phyloP scores from a whole-genome alignment of 148 eudicot genomes.

The Amaranthus palmeri region DNA sequence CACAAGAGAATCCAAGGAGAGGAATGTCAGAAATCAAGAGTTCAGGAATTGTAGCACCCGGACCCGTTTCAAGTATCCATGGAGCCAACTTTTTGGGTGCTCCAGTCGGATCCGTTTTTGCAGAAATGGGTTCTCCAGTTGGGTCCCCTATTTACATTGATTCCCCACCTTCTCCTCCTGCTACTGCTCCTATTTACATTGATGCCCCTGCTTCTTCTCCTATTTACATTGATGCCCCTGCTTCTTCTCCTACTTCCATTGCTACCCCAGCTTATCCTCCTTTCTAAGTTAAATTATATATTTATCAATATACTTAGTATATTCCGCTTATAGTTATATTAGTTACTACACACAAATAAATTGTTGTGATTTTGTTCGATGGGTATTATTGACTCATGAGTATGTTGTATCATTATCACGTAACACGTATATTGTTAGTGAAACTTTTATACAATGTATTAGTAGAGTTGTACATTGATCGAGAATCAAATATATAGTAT shows the following conservation, averaged over 20 bases:
- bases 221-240: no score
- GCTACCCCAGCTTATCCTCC: background rate
- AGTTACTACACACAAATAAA: background rate
- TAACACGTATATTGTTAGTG: background rate
- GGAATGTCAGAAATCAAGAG: slow-evolving; percentile 51
- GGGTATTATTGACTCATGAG: no score
- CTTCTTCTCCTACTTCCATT: background rate
- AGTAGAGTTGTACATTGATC: no score
- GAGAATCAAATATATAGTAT: no score
- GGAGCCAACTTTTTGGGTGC: slow-evolving; percentile 9
- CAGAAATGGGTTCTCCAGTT: background rate
- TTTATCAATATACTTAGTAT: no score
- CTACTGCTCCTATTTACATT: background rate
- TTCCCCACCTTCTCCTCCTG: slow-evolving; percentile 4
- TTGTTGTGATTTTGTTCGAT: no score
- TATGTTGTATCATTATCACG: background rate
- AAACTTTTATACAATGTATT: no score
- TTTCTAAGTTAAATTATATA: background rate
- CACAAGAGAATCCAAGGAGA: slow-evolving; percentile 34
- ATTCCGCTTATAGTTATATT: background rate
- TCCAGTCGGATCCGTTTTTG: slow-evolving; percentile 6
- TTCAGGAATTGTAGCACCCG: slow-evolving; percentile 43
- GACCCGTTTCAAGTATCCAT: slow-evolving; percentile 19
- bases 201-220: no score
- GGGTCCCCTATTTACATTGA: slow-evolving; percentile 6